Evolutionary conservation across 1,139 yeast species (phyloP).

Genomic region (Sugiyamaella xylanicola): DNA sequence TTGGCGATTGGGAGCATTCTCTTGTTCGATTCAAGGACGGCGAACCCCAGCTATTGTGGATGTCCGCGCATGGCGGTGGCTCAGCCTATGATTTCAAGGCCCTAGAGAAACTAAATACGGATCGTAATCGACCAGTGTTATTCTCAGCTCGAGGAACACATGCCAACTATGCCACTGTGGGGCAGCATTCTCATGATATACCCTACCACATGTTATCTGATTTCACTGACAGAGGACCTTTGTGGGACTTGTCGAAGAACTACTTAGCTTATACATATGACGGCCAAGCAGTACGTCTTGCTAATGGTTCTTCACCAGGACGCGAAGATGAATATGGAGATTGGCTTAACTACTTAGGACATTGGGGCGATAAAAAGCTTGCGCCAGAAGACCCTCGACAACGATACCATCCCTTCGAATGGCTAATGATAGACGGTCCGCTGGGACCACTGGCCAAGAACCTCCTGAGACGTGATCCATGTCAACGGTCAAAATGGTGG

Average conservation of each 20-base stretch:
- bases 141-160: conserved; percentile 96
- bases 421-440: conserved; percentile 91
- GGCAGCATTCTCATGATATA: conserved; percentile 92
- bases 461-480: conserved; percentile 64
- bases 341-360: conserved; percentile 81
- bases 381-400: conserved; percentile 73
- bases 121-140: conserved; percentile 62
- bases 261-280: conserved; percentile 79
- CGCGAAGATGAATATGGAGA: conserved; percentile 67
- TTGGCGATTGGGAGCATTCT: conserved; percentile 98
- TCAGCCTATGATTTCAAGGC: conserved; percentile 79
- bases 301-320: conserved; percentile 53
- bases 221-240: conserved; percentile 90
- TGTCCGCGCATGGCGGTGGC: conserved; percentile 98
- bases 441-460: conserved; percentile 84
- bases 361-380: conserved; percentile 87
- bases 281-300: conserved; percentile 50
- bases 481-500: conserved; percentile 90
- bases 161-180: conserved; percentile 94
- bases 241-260: conserved; percentile 90
- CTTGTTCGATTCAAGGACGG: conserved; percentile 82
- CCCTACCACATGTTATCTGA: conserved; percentile 90
- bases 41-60: conserved; percentile 88
- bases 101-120: conserved; percentile 63
- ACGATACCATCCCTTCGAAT: conserved; percentile 83